Evolutionary conservation across 2,329 filamentous ascomycete genomes (phyloP).

Genomic region (Phyllosticta paracitricarpa): DNA sequence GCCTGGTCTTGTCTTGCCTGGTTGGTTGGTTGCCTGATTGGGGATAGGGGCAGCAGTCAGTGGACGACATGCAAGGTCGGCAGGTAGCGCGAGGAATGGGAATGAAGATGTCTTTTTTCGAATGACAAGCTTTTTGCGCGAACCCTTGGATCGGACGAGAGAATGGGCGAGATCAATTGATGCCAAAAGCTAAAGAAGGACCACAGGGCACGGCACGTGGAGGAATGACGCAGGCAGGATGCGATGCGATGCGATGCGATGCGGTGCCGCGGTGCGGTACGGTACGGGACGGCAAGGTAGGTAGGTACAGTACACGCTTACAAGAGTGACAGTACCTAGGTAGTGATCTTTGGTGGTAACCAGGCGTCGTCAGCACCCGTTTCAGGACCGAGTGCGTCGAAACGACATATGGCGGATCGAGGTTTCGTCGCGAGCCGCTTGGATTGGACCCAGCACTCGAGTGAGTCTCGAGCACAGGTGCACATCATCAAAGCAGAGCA

Average conservation of each 20-base stretch:
- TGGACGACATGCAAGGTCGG: background rate
- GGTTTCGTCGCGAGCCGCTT: background rate
- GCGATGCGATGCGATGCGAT: background rate
- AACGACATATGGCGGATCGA: background rate
- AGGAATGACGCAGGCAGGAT: background rate
- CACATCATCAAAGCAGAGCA: too few species aligned
- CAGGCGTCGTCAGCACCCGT: conserved; percentile 9
- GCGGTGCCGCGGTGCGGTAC: background rate
- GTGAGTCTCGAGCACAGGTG: too few species aligned
- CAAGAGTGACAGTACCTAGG: background rate
- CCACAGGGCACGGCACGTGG: background rate
- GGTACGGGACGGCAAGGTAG: background rate
- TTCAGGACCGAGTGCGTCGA: background rate
- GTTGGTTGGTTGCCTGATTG: background rate
- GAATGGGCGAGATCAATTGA: background rate
- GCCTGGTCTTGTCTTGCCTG: background rate
- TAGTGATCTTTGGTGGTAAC: too few species aligned
- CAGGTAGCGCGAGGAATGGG: background rate
- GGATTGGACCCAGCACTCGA: too few species aligned
- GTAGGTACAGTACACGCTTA: background rate
- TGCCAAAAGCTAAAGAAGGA: background rate
- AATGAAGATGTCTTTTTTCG: background rate
- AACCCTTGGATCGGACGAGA: background rate
- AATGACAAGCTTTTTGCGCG: background rate
- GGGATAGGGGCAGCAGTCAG: background rate